Evolutionary conservation across 2,329 filamentous ascomycete species (phyloP).

Genomic region (Aspergillus persii): DNA sequence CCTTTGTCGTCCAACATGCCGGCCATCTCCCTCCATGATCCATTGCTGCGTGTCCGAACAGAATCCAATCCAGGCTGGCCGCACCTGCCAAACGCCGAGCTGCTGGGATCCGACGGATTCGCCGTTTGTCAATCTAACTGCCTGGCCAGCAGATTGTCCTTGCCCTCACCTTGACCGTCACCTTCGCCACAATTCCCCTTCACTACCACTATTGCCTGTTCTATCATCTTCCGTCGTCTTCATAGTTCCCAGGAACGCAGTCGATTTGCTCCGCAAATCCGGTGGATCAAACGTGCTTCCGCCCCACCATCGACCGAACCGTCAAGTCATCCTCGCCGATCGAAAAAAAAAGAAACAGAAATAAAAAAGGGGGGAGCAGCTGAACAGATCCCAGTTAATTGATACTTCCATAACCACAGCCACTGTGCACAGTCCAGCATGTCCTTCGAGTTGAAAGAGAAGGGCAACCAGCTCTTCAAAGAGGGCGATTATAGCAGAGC

Average conservation of each 20-base stretch:
- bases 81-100: background rate
- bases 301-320: conserved; percentile 1
- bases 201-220: background rate
- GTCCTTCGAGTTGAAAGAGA: conserved; percentile 41
- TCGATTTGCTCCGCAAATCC: background rate
- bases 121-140: background rate
- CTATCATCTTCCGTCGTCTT: background rate
- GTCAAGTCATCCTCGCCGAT: background rate
- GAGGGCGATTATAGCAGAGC: conserved; percentile 45
- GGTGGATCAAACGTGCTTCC: background rate
- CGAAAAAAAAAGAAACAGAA: background rate
- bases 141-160: background rate
- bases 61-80: background rate
- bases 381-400: background rate
- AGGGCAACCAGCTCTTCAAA: conserved; percentile 48
- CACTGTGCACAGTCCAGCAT: background rate
- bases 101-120: background rate
- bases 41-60: background rate
- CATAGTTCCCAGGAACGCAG: background rate
- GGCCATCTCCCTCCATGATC: background rate
- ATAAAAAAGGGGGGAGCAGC: background rate
- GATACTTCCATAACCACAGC: background rate
- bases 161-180: background rate
- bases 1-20: background rate
- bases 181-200: background rate